Base-by-base conservation (phyloP, 768 basidiomycete species). In the Strobilomyces echinocephalus region DNA sequence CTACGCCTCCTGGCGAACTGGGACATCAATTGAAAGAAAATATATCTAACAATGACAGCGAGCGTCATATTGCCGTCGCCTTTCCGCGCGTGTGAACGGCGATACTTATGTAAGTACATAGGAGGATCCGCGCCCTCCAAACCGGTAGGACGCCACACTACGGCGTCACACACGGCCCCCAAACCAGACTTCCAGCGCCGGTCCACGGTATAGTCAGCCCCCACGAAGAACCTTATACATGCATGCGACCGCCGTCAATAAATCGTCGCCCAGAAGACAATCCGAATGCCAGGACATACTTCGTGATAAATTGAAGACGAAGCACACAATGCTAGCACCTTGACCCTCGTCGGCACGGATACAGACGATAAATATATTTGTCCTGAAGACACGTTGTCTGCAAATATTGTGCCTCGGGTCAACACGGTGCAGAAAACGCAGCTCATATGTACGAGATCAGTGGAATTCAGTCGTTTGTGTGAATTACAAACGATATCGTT, bases 391-490 rank as follows among this genome's bases (percentile, higher is more conserved):
- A 52, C 16, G 49, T 34, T 45, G 50, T 31, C 39, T 15, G 34
- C n/a, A n/a, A n/a, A n/a, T n/a, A n/a, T n/a, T n/a, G 39, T 44
- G 38, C 52, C 56, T 59, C 57, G 51, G 57, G 61, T 31, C 20
- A 36, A 40, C 55, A 35, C 34, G 35, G 40, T 46, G 35, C 38
- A 56, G 26, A 38, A 54, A 53, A 47, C 30, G 44, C 46, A 50
- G n/a, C 51, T 31, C 24, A 24, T 24, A 49, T 28, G 30, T 35
- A 24, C 35, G 33, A 34, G 30, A 33, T 46, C 45, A 9, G 9
- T 9, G 40, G 38, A 35, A 56, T 49, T 41, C 28, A 28, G 28
- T 47, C 36, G 42, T 48, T 39, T 36, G 21, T 8, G 35, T 20
- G 59, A 38, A 49, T 46, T 53, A 45, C 41, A 59, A 46, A 44